Evolutionary conservation across 1,139 yeast species (phyloP).

Genomic region (Sugiyamaella japonica): DNA sequence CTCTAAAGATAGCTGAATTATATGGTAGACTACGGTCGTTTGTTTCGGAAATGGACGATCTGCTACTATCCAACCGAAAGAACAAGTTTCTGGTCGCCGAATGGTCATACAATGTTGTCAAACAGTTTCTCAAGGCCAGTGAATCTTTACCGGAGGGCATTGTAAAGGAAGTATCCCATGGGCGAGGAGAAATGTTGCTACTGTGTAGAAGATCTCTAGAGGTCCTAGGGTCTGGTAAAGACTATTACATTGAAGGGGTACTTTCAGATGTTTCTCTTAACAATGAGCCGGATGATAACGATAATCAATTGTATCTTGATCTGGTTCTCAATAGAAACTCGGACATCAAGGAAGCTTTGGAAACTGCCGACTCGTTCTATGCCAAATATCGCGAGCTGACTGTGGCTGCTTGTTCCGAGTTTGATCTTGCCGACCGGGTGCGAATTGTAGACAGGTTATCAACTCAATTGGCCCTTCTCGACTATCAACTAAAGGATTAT

Average conservation of each 20-base stretch:
- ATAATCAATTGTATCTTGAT: slow-evolving; percentile 2
- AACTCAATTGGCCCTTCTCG: slow-evolving; percentile 75
- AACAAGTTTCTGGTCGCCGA: slow-evolving; percentile 35
- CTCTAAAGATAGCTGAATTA: slow-evolving; percentile 37
- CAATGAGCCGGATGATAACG: slow-evolving; percentile 24
- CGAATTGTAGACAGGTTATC: slow-evolving; percentile 64
- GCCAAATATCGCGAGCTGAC: slow-evolving; percentile 45
- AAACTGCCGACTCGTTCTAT: slow-evolving; percentile 39
- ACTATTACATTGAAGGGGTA: slow-evolving; percentile 44
- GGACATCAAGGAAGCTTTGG: slow-evolving; percentile 31
- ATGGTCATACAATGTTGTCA: slow-evolving; percentile 40
- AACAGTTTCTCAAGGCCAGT: slow-evolving; percentile 37
- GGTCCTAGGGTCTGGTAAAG: slow-evolving; percentile 35
- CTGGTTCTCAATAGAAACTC: slow-evolving; percentile 21
- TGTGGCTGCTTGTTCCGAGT: slow-evolving; percentile 49
- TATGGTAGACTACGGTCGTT: slow-evolving; percentile 42
- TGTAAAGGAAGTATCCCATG: slow-evolving; percentile 39
- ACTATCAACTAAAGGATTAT: slow-evolving; percentile 59
- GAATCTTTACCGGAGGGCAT: slow-evolving; percentile 33
- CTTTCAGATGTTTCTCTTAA: slow-evolving; percentile 43
- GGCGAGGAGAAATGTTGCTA: slow-evolving; percentile 43
- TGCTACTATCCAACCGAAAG: slow-evolving; percentile 33
- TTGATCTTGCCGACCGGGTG: slow-evolving; percentile 51
- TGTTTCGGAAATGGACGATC: slow-evolving; percentile 44
- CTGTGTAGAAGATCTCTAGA: slow-evolving; percentile 41